Conservation (phyloP, 2,329 filamentous ascomycete species). For the Magnaporthales sp. region DNA sequence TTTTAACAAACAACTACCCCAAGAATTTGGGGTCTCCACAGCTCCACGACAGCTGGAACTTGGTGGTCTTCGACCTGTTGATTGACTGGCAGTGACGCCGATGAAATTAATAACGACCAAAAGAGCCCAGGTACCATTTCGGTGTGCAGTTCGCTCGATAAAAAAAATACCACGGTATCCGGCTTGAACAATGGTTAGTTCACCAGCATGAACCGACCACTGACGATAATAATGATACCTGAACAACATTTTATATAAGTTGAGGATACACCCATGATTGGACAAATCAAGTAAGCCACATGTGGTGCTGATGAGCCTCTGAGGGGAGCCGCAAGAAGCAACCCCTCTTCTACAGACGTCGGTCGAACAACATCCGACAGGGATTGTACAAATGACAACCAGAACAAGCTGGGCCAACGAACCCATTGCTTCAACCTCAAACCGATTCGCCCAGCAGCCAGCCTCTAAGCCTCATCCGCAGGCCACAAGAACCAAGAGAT, state of each 20-base stretch:
- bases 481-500: slow-evolving; percentile 55
- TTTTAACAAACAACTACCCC: not conserved
- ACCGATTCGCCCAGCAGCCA: not conserved
- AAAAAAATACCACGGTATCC: too few relatives aligned
- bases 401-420: not conserved
- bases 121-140: too few relatives aligned
- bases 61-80: not conserved
- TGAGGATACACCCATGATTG: not conserved
- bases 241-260: not conserved
- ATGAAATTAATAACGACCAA: too few relatives aligned
- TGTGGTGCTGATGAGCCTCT: not conserved
- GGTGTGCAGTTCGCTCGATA: too few relatives aligned
- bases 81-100: not conserved
- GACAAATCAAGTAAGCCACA: not conserved
- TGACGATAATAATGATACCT: not conserved
- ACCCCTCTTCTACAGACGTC: not conserved
- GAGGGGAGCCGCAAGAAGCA: not conserved
- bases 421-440: not conserved
- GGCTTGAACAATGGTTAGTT: not conserved
- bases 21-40: not conserved
- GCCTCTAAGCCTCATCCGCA: not conserved
- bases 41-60: not conserved
- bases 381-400: not conserved
- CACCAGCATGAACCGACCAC: not conserved
- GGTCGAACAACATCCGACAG: not conserved